Evolutionary conservation across 139 green algal species (phyloP).

Genomic region (Pseudopediastrum boryanum): DNA sequence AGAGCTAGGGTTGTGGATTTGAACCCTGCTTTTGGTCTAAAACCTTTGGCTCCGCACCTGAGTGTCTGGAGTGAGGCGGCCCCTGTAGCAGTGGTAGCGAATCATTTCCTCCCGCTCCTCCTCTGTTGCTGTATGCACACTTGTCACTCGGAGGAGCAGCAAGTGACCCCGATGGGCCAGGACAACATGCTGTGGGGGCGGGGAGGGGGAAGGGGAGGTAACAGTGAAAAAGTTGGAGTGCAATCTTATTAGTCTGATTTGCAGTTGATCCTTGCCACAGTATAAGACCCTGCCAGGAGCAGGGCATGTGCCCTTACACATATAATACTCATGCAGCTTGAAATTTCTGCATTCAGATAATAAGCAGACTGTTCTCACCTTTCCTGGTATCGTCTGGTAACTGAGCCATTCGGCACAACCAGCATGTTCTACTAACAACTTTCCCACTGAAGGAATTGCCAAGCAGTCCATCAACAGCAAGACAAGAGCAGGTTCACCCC

Average conservation of each 20-base stretch:
- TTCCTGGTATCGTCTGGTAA: too few species aligned
- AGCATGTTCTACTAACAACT: too few species aligned
- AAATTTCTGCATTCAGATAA: too few species aligned
- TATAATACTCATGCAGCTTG: not conserved
- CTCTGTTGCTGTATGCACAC: slow-evolving; percentile 46
- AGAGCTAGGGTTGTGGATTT: not conserved
- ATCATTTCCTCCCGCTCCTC: slow-evolving; percentile 48
- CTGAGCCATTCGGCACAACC: too few species aligned
- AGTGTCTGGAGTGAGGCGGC: slow-evolving; percentile 52
- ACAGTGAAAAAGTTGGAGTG: not conserved
- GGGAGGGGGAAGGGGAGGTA: not conserved
- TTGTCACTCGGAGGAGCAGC: slow-evolving; percentile 53
- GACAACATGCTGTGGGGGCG: slow-evolving; percentile 16
- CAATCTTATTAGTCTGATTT: not conserved
- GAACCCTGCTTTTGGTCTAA: slow-evolving; percentile 16
- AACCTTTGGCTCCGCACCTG: slow-evolving; percentile 33
- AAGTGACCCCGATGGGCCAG: not conserved
- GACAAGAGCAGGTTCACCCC: too few species aligned
- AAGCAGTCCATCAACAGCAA: too few species aligned
- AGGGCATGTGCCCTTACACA: not conserved
- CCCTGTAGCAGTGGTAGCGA: slow-evolving; percentile 72
- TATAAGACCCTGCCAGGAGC: not conserved
- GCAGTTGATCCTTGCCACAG: not conserved
- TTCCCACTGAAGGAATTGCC: too few species aligned
- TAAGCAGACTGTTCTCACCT: too few species aligned